Evolutionary conservation across 2,329 filamentous ascomycete genomes (phyloP).

Genomic region (Cercospora brassicicola): DNA sequence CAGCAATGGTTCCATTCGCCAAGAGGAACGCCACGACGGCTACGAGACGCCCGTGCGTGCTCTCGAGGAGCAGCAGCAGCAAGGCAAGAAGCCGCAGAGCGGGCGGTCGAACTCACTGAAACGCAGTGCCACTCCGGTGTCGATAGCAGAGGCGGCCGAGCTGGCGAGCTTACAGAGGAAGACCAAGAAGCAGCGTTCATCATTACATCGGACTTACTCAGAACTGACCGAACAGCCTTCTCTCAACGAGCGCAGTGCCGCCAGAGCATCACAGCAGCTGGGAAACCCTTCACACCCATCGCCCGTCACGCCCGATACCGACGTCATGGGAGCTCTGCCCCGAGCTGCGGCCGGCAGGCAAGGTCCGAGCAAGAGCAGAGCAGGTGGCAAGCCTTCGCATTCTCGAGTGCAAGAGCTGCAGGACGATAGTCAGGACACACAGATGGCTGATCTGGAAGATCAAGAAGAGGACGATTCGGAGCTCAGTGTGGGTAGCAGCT

Average conservation of each 20-base stretch:
- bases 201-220: conserved; percentile 34
- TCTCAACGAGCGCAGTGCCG: conserved; percentile 31
- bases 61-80: conserved; percentile 17
- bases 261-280: conserved; percentile 21
- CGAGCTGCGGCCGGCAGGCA: conserved; percentile 23
- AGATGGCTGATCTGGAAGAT: conserved; percentile 32
- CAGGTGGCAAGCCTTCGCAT: conserved; percentile 24
- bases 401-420: conserved; percentile 35
- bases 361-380: conserved; percentile 25
- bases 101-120: conserved; percentile 38
- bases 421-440: conserved; percentile 31
- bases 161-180: conserved; percentile 52
- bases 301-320: conserved; percentile 40
- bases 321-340: conserved; percentile 28
- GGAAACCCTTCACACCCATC: conserved; percentile 31
- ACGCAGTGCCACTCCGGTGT: conserved; percentile 55
- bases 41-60: conserved; percentile 30
- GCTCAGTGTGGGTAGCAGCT: conserved; percentile 23
- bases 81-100: conserved; percentile 26
- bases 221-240: conserved; percentile 32
- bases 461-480: conserved; percentile 35
- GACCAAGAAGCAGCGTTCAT: conserved; percentile 51
- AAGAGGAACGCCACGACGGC: conserved; percentile 30
- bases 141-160: conserved; percentile 56
- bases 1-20: conserved; percentile 34